Evolutionary conservation across 495 filamentous ascomycete genomes (phyloP), one percentile per base, ranked within the genome.

Genomic region (Pseudotulostoma volvatum): DNA sequence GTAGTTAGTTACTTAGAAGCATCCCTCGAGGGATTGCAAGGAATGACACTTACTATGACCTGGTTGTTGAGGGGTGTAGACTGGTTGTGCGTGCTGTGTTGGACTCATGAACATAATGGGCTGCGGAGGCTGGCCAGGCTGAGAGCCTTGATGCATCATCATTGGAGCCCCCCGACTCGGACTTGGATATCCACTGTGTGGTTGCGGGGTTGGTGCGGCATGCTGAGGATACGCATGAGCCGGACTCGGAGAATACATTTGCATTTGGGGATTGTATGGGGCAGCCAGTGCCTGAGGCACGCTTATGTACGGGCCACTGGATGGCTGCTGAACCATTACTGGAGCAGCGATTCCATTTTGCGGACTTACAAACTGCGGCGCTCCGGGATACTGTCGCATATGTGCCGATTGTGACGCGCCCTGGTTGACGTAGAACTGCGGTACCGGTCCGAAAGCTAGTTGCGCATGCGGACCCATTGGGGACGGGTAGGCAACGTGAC

Each of bases 81-180:
- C 64, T 3, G 79, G 77, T 45, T 78, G 74, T 48, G 73, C 74
- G 49, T 76, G 81, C 43, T 74, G 74, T 45, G 64, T 71, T 20
- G 76, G 76, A 39, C 70, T 70, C 74, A 81, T 77, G 37, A 71
- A 82, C 51, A 81, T 71, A 36, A 68, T 63, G 38, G 55, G 54
- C 42, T 64, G 67, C 4, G 66, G 60, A 33, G 63, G 59, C 44
- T 84, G 79, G 11, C 79, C 79, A 44, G 79, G 76, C 44, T 84
- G 80, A 15, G 80, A 85, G 36, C 77, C 77, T 54, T 74, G 68
- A 49, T 83, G 79, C 72, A 84, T 82, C 81, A 88, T 87, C 61
- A 87, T 78, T 2, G 81, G 83, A 1, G 80, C 73, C 18, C 71
- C 72, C 14, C 82, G 70, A 37, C 81, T 74, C 1, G 84, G 83